These are phyloP conservation scores for Metschnikowia lunata DNA, from an alignment of 805 yeast species.

Conservation along the genomic window DNA sequence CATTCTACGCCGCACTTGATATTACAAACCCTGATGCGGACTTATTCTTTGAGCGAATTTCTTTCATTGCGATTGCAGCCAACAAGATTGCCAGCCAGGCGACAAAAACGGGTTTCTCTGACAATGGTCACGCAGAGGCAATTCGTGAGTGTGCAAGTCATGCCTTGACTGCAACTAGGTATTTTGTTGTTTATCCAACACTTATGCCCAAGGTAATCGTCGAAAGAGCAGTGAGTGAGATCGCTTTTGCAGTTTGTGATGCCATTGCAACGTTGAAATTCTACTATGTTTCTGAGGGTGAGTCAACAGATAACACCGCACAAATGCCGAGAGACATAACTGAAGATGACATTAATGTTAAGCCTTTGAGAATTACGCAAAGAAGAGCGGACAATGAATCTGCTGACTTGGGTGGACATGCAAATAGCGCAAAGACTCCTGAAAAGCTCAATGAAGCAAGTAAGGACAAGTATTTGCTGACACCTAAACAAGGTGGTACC, in stretches of 20 bases:
- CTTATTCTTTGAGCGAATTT: constrained; percentile 47
- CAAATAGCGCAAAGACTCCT: neutral
- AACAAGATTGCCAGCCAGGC: constrained; percentile 37
- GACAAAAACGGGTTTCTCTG: constrained; percentile 17
- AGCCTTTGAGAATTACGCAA: constrained; percentile 12
- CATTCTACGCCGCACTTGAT: constrained; percentile 35
- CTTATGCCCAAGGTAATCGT: constrained; percentile 66
- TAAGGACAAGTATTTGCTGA: constrained; percentile 5
- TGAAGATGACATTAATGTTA: constrained; percentile 4
- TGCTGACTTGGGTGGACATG: neutral
- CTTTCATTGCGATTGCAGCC: constrained; percentile 45
- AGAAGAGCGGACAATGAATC: neutral
- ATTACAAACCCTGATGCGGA: constrained; percentile 28
- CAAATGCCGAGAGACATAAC: neutral
- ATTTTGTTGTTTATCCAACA: constrained; percentile 59
- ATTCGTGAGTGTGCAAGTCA: constrained; percentile 69
- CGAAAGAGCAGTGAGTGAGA: constrained; percentile 72
- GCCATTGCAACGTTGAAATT: constrained; percentile 52
- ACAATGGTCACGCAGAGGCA: constrained; percentile 32
- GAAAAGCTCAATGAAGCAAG: neutral
- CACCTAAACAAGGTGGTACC: constrained; percentile 1
- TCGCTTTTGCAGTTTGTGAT: constrained; percentile 63
- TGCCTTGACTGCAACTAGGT: constrained; percentile 71
- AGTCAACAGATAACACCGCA: neutral
- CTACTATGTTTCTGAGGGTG: constrained; percentile 12